Percentiles rank a stretch among this genome's conserved stretches.
These are phyloP conservation scores for Poteriospumella lacustris DNA, from an alignment of 108 stramenopile genomes.

Conservation along the genomic window DNA sequence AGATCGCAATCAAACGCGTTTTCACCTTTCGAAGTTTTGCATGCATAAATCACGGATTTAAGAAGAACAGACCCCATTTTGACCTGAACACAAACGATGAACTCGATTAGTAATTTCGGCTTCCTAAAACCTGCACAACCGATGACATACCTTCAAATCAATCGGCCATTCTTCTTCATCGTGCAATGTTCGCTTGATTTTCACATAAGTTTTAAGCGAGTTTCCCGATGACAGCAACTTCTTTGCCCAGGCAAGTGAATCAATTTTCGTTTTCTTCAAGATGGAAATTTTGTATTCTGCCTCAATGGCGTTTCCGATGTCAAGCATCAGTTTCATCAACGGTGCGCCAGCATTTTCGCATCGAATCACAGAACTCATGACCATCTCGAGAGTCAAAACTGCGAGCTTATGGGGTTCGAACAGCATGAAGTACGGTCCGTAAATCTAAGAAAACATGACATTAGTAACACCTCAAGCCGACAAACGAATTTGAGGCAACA, in stretches of 20 bases:
- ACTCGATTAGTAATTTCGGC: not conserved
- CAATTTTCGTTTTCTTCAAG: constrained; percentile 50
- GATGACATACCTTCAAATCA: not conserved
- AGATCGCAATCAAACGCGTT: constrained; percentile 1
- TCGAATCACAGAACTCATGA: constrained; percentile 54
- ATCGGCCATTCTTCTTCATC: not conserved
- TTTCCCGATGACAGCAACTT: constrained; percentile 1
- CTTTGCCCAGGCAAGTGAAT: constrained; percentile 29
- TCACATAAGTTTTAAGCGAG: constrained; percentile 1
- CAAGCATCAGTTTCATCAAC: constrained; percentile 54
- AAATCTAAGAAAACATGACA: too few relatives aligned
- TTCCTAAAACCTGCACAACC: constrained; percentile 35
- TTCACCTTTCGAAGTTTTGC: constrained; percentile 31
- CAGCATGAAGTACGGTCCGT: constrained; percentile 73
- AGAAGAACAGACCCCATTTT: constrained; percentile 47
- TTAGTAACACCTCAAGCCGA: too few relatives aligned
- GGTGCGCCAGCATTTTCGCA: constrained; percentile 51
- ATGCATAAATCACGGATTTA: constrained; percentile 51
- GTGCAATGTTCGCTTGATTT: constrained; percentile 23
- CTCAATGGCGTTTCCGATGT: constrained; percentile 67
- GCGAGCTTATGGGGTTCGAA: constrained; percentile 77
- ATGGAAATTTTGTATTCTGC: constrained; percentile 73
- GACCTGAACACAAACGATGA: not conserved
- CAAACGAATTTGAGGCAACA: too few relatives aligned
- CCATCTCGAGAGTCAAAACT: constrained; percentile 72